Evolutionary conservation across 179 eudicot species (phyloP).

Genomic region (Camellia oleifera): DNA sequence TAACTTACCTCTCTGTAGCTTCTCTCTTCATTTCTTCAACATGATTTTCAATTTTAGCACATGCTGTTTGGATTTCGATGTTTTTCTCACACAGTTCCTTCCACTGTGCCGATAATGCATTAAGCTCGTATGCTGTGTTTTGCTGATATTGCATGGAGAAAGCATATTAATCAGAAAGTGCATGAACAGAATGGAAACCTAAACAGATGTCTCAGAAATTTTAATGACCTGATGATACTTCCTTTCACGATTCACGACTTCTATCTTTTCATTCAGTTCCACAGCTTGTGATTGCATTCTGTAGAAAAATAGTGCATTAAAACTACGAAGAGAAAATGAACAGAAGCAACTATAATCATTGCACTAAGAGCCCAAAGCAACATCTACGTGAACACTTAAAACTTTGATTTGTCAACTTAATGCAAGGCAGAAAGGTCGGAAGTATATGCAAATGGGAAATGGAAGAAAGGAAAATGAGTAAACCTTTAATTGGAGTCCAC

Average conservation of each 20-base stretch:
- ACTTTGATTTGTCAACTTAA: neutral
- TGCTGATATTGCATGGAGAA: conserved; percentile 45
- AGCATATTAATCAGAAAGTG: conserved; percentile 8
- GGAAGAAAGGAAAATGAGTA: too few species aligned
- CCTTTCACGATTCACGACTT: conserved; percentile 85
- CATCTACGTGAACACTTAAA: neutral
- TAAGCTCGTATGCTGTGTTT: conserved; percentile 83
- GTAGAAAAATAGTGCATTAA: neutral
- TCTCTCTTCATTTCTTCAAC: conserved; percentile 58
- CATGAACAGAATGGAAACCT: neutral
- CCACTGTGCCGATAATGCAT: conserved; percentile 89
- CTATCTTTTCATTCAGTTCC: conserved; percentile 67
- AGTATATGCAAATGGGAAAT: too few species aligned
- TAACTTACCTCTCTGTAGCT: conserved; percentile 63
- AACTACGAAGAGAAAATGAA: conserved; percentile 7
- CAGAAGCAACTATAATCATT: neutral
- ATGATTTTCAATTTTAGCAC: conserved; percentile 51
- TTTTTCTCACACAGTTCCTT: conserved; percentile 84
- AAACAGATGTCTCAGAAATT: conserved; percentile 1
- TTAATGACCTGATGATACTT: conserved; percentile 78
- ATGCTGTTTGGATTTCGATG: conserved; percentile 75
- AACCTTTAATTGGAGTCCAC: too few species aligned
- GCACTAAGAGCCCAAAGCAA: neutral
- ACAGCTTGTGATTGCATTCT: conserved; percentile 54
- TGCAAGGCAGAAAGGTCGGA: neutral